Conservation (phyloP, 1,284 basidiomycete genomes). For the Rhodotorula sp. region DNA sequence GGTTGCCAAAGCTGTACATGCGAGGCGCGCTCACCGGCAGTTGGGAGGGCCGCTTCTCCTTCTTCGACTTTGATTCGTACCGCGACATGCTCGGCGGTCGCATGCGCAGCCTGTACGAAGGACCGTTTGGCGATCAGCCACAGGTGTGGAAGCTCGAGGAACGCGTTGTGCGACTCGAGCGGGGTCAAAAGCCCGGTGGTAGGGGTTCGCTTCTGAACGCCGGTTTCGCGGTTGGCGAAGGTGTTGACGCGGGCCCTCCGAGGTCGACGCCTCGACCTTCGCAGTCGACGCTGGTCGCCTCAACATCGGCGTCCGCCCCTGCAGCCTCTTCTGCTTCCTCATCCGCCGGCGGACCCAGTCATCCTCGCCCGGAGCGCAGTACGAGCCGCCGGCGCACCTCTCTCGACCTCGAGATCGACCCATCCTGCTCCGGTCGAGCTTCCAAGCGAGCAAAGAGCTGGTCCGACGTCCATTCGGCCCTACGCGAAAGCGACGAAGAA, state of each 20-base stretch:
- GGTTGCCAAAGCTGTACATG: conserved; percentile 51
- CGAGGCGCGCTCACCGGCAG: conserved; percentile 53
- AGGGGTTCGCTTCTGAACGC: conserved; percentile 36
- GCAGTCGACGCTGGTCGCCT: neutral
- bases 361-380: conserved; percentile 1
- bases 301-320: neutral
- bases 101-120: conserved; percentile 52
- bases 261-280: neutral
- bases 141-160: conserved; percentile 58
- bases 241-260: neutral
- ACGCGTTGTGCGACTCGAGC: conserved; percentile 48
- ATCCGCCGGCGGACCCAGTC: neutral
- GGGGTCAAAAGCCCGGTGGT: conserved; percentile 26
- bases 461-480: neutral
- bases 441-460: conserved; percentile 22
- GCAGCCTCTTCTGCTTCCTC: neutral
- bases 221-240: conserved; percentile 28
- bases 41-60: conserved; percentile 59
- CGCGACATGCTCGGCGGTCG: conserved; percentile 54
- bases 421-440: neutral
- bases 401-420: conserved; percentile 1
- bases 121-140: conserved; percentile 57
- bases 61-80: conserved; percentile 59
- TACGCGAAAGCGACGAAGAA: conserved; percentile 14
- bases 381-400: conserved; percentile 2